Evolutionary conservation across 2,329 filamentous ascomycete genomes (phyloP), one percentile per base, ranked within the genome.

Genomic region (Onygena corvina): DNA sequence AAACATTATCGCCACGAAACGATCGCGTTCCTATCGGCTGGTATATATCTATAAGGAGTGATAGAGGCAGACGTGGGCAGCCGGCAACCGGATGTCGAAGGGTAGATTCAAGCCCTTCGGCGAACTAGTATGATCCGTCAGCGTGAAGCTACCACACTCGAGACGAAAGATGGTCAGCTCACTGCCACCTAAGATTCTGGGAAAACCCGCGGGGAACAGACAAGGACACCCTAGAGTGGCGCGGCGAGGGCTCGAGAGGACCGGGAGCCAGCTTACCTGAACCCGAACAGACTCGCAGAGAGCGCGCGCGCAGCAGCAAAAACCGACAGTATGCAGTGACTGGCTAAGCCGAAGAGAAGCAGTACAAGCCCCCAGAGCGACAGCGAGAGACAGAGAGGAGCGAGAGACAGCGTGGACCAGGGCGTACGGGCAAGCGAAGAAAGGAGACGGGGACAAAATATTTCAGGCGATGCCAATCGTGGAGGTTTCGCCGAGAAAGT

Each of bases 1-100:
- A 31, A 55, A 55, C 52, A 55, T 51, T 27, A 30, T 49, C 23
- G 27, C 9, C 9, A 23, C 11, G 7, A n/a, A 9, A n/a, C n/a
- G 3, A 3, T n/a, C 36, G 36, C 46, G 34, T 27, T 25, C 11
- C 25, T 14, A 11, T 12, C 27, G 34, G 11, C 20, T 25, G 18
- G 33, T 9, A 4, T 14, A 27, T 27, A 45, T 25, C 12, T 40
- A 23, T 5, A n/a, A 23, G n/a, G 25, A 21, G 36, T 40, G n/a
- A 11, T 12, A 23, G n/a, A 21, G 11, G 29, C 12, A 34, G 6
- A 34, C 30, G 21, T 4, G 20, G n/a, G n/a, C n/a, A n/a, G n/a
- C n/a, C n/a, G n/a, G n/a, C n/a, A n/a, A n/a, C n/a, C n/a, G n/a
- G n/a, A n/a, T n/a, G n/a, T n/a, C n/a, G n/a, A n/a, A n/a, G n/a